Base-by-base conservation (phyloP, 441 rosid genomes). In the Populus hybrid region DNA sequence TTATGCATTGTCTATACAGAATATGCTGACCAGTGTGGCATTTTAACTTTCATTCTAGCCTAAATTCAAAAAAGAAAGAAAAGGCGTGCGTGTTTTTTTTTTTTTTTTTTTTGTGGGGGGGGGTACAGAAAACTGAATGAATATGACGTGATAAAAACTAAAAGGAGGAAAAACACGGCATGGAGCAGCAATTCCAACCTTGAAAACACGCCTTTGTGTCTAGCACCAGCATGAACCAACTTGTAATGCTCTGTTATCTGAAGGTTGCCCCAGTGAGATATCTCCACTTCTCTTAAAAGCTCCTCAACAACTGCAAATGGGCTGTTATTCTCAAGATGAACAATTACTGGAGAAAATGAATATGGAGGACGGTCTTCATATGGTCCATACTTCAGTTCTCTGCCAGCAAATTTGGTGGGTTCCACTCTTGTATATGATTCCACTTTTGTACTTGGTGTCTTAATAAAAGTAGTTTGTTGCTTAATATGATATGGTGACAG, bases 271-370 rank as follows among this genome's bases (percentile, higher is more conserved):
- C 99, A 97, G 82, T 97, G 99, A 76, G 99, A 97, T 86, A 97
- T 87, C 84, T 97, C 99, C 68, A 97, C 86, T 81, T 94, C 99
- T 42, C 98, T 92, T 36, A 89, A 93, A 78, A 97, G 98, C 87
- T 97, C 99, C 92, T 94, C 97, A 74, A 97, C 99, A 81, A 97
- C 96, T 71, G 99, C 93, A 84, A 97, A 97, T 34, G 99, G 97
- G 85, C 88, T 87, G 86, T 94, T 97, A 81, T 94, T 94, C 91
- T 97, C 97, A 67, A 89, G 91, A 82, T 97, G 99, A 80, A 97
- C 77, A 63, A 89, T 84, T 78, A 97, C 79, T 6, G 99, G 98
- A 77, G 95, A 82, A 87, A 83, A 87, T 57, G 99, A 87, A 82
- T 91, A 89, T 10, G 98, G 91, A 77, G 88, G 57, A 24, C 46